phyloP scores from a whole-genome alignment of 306 rosid genomes.

The Cicer pinnatifidum region DNA sequence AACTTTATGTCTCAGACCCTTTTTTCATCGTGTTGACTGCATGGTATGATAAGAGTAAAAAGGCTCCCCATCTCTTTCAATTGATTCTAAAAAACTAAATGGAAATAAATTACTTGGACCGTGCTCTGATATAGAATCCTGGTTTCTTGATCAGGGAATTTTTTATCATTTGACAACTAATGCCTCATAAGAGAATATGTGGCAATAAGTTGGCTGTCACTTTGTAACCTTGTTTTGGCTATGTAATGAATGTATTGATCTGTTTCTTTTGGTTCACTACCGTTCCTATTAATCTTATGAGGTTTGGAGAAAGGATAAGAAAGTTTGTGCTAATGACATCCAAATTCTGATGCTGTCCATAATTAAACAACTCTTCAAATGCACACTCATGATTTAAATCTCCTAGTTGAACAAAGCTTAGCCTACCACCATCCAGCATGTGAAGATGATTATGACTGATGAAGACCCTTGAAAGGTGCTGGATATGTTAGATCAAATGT shows the following conservation, averaged over 20 bases:
- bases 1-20: background rate
- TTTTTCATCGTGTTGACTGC: background rate
- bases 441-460: background rate
- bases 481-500: background rate
- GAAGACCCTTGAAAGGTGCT: background rate
- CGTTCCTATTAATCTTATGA: background rate
- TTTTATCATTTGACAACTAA: background rate
- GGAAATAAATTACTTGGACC: background rate
- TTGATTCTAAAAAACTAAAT: background rate
- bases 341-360: background rate
- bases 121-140: conserved; percentile 1
- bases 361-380: background rate
- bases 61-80: background rate
- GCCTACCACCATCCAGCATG: background rate
- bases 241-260: conserved; percentile 12
- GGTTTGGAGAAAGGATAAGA: background rate
- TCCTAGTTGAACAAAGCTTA: background rate
- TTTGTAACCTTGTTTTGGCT: background rate
- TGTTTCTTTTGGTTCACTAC: background rate
- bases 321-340: background rate
- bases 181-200: background rate
- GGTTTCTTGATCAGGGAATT: background rate
- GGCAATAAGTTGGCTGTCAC: background rate
- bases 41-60: background rate
- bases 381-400: background rate